Base-by-base conservation (phyloP, 2,329 filamentous ascomycete genomes). In the Diaporthe sp. region DNA sequence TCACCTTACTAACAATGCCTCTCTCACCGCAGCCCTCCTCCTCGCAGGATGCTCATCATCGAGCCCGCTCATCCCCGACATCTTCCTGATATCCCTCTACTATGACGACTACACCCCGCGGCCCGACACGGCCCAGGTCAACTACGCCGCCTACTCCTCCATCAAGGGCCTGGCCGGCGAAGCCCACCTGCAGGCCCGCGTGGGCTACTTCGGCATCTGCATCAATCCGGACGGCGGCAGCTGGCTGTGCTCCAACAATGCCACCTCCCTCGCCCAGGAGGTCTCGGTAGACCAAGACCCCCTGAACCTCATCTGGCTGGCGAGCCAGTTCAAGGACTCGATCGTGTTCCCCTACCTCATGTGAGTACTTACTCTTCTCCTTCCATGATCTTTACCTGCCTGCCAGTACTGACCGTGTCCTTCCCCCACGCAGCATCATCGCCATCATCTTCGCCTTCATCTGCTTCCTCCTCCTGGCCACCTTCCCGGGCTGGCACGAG, bases 71-170 rank as follows among this genome's bases (percentile, higher is more conserved):
- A 98, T 99, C 80, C 97, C 97, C 37, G 92, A 93, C 82, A 98
- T 99, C 85, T 99, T 98, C 89, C 92, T 99, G 79, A 94, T 99
- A 79, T 98, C 96, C n/a, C 91, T 99, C 81, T 98, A 98, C 91
- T 99, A 98, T 88, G 88, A 98, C 83, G 89, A 91, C 77, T 98
- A 98, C 86, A 92, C 92, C 28, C 94, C 97, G 4, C 88, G 90
- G 39, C 96, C 96, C 79, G 92, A 94, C 80, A 94, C 95, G 7
- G 90, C 96, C 13, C 96, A 98, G 86, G 95, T 98, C 79, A 93
- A 98, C 83, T 98, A 97, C 77, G 94, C 94, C 75, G 94, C 97
- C 76, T 93, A 95, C 77, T 92, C 92, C 22, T 95, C 95, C 74
- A 97, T 98, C 80, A 90, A 92, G 77, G 97, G 97, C 85, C 97